Evolutionary conservation across 1,139 yeast genomes (phyloP), one percentile per base, ranked within the genome.

Genomic region (Dujonia santamariae): DNA sequence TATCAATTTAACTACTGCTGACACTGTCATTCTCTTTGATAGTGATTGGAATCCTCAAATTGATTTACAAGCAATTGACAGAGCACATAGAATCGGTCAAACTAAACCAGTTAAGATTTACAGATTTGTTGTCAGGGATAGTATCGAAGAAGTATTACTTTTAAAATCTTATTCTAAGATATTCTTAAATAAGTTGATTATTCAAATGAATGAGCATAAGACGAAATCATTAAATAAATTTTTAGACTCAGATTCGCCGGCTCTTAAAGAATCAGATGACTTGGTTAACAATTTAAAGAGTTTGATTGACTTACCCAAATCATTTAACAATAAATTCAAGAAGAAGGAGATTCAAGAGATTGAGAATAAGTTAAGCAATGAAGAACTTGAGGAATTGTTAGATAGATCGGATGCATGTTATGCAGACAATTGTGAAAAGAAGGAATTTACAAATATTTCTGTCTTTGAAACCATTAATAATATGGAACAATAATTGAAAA

Each of bases 21-120:
- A 92, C 48, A 83, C 95, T 0, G 97, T 92, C 1, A 76, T 92
- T 3, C 51, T 92, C 12, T 88, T 86, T 53, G 98, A 92, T 51
- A 84, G 86, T 40, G 97, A 92, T 54, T 90, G 97, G 96, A 92
- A 92, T 50, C 98, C 98, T 0, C 97, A 92, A 53, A 90, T 87
- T 46, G 97, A 92, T 56, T 62, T 88, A 34, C 98, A 92, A 54
- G 97, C 97, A 0, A 92, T 92, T 76, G 97, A 90, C 51, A 70
- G 98, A 39, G 95, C 86, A 11, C 97, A 92, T 55, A 68, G 98
- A 51, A 86, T 92, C 38, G 97, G 98, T 0, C 98, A 92, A 56
- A 69, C 63, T 1, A 78, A 74, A 36, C 96, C 96, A 0, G 96
- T 88, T 2, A 70, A 86, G 30, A 76, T 92, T 1, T 86, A 78